Evolutionary conservation across 1,139 yeast genomes (phyloP), one percentile per base, ranked within the genome.

Genomic region (Candida pseudoviswanathii): DNA sequence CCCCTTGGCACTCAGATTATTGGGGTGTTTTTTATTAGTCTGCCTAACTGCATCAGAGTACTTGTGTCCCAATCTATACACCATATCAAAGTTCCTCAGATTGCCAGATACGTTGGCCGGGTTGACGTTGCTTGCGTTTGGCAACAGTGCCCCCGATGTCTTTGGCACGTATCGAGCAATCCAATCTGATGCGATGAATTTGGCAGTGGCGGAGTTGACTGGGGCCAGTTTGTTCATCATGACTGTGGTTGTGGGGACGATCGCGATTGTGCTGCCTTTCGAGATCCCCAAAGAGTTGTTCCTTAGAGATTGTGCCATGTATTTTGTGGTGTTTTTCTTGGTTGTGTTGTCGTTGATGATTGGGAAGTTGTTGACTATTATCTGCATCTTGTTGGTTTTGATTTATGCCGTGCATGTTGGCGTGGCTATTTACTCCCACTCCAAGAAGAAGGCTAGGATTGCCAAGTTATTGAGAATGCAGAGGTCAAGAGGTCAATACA

Each of bases 71-170:
- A 89, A 88, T 58, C 67, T 90, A 21, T 78, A 82, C 48, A 75
- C 83, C 33, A 74, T 89, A 24, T 81, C 96, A 7, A 73, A 75
- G 30, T 65, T 75, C 43, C 68, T 90, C 21, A 79, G 82, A 9
- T 67, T 92, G 44, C 82, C 94, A 9, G 95, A 90, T 54, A 83
- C 89, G 50, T 71, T 92, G 36, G 88, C 96, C 3, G 98, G 98
- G 0, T 79, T 92, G 58, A 92, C 97, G 0, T 72, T 92, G 43
- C 72, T 94, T 50, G 96, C 99, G 0, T 75, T 92, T 54, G 98
- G 98, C 0, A 94, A 94, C 65, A 94, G 97, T 7, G 79, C 96
- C 0, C 97, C 98, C 0, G 99, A 94, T 66, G 84, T 94, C 3
- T 78, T 91, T 44, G 81, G 95, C 45, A 90, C 97, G 0, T 89